Conservation (phyloP, 1,139 yeast genomes). For the Suhomyces chickasaworum region DNA sequence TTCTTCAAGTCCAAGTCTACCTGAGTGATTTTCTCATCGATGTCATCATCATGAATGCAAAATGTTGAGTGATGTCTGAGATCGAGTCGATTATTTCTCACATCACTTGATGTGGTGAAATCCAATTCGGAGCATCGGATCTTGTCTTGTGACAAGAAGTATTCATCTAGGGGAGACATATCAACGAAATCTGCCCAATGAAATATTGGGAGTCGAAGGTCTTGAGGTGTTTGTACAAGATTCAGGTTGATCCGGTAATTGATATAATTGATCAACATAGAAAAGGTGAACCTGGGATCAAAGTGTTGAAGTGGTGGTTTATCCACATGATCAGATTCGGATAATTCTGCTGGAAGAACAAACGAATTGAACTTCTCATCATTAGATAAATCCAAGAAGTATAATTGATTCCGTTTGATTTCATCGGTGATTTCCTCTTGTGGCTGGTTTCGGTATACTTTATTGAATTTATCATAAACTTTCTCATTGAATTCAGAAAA, state of each 20-base stretch:
- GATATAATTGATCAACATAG: constrained; percentile 27
- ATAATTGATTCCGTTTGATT: constrained; percentile 4
- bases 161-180: constrained; percentile 28
- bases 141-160: constrained; percentile 21
- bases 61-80: constrained; percentile 21
- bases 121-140: constrained; percentile 27
- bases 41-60: constrained; percentile 33
- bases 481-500: constrained; percentile 9
- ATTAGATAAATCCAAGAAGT: constrained; percentile 10
- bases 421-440: constrained; percentile 9
- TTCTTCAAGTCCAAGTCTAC: not conserved
- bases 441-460: constrained; percentile 6
- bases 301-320: constrained; percentile 24
- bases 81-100: constrained; percentile 23
- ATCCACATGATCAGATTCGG: constrained; percentile 12
- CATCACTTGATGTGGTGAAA: constrained; percentile 19
- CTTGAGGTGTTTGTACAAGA: not conserved
- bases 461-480: constrained; percentile 7
- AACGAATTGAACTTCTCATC: constrained; percentile 12
- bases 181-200: constrained; percentile 44
- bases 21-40: constrained; percentile 15
- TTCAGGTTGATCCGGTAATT: constrained; percentile 2
- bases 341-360: constrained; percentile 13
- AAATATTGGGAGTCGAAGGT: constrained; percentile 27
- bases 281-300: constrained; percentile 40